A percentile compares a stretch with the other conserved stretches of the same genome.
These are phyloP conservation scores for Exophiala phaeomuriformis DNA, from an alignment of 2,329 filamentous ascomycete genomes.

Conservation along the genomic window DNA sequence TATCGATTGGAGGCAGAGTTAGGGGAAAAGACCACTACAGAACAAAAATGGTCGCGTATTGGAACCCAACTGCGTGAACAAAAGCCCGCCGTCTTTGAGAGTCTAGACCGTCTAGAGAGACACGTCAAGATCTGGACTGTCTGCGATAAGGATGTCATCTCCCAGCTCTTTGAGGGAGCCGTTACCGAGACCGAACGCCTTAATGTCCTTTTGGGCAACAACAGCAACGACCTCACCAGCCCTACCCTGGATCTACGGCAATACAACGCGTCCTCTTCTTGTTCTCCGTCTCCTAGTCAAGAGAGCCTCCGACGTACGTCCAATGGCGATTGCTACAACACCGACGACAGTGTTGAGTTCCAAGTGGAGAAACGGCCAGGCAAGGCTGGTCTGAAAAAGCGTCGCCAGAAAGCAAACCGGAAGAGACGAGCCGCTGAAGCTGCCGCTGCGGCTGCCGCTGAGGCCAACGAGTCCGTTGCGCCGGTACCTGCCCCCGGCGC, in stretches of 20 bases:
- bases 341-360: background rate
- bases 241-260: too few relatives aligned
- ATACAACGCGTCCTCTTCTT: too few relatives aligned
- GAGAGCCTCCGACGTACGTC: background rate
- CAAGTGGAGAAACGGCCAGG: background rate
- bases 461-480: background rate
- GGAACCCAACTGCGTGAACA: background rate
- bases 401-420: background rate
- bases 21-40: background rate
- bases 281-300: too few relatives aligned
- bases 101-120: background rate
- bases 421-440: constrained; percentile 3
- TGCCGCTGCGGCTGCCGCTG: background rate
- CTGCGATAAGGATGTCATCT: background rate
- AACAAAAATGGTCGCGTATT: background rate
- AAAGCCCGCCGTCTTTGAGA: background rate
- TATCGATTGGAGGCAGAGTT: background rate
- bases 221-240: background rate
- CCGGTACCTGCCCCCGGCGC: too few relatives aligned
- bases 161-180: background rate
- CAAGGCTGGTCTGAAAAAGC: background rate
- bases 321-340: background rate
- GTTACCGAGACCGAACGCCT: constrained; percentile 4
- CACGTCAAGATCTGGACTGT: constrained; percentile 4
- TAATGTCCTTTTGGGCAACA: background rate